Evolutionary conservation across 2,329 filamentous ascomycete genomes (phyloP).

Genomic region (Plectosphaerella cucumerina): DNA sequence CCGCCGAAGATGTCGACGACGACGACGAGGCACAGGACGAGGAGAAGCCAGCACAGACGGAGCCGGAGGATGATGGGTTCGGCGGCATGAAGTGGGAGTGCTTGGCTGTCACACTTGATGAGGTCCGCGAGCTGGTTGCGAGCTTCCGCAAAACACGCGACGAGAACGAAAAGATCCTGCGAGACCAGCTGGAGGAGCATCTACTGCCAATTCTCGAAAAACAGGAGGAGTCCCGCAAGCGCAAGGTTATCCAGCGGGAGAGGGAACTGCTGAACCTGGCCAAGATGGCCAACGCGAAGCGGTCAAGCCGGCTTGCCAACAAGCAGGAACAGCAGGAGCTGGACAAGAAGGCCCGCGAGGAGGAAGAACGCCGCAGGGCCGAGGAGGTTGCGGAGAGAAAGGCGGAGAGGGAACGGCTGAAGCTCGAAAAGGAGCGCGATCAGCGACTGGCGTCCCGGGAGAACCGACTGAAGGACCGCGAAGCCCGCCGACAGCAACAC

Average conservation of each 20-base stretch:
- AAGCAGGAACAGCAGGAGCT: slow-evolving; percentile 75
- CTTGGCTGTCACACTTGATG: slow-evolving; percentile 73
- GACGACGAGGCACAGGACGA: slow-evolving; percentile 10
- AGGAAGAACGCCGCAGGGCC: slow-evolving; percentile 58
- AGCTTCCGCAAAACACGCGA: slow-evolving; percentile 74
- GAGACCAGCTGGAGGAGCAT: slow-evolving; percentile 68
- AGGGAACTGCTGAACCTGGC: slow-evolving; percentile 77
- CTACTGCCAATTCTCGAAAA: slow-evolving; percentile 82
- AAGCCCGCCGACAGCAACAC: slow-evolving; percentile 75
- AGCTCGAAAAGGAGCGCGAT: slow-evolving; percentile 69
- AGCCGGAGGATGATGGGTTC: slow-evolving; percentile 57
- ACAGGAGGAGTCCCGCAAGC: slow-evolving; percentile 69
- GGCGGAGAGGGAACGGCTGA: slow-evolving; percentile 56
- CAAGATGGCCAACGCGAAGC: slow-evolving; percentile 88
- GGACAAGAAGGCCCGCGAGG: slow-evolving; percentile 67
- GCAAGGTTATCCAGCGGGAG: slow-evolving; percentile 63
- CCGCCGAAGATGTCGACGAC: slow-evolving; percentile 28
- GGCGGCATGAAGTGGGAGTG: slow-evolving; percentile 87
- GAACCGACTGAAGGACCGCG: slow-evolving; percentile 79
- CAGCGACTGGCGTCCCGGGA: slow-evolving; percentile 79
- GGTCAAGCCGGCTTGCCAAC: slow-evolving; percentile 82
- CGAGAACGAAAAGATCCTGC: slow-evolving; percentile 76
- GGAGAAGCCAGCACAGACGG: slow-evolving; percentile 19
- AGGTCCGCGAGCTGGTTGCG: slow-evolving; percentile 69
- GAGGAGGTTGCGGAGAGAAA: slow-evolving; percentile 65